Conservation (phyloP, 192 early-diverging fungal species). For the Dimargaris cristalligena region DNA sequence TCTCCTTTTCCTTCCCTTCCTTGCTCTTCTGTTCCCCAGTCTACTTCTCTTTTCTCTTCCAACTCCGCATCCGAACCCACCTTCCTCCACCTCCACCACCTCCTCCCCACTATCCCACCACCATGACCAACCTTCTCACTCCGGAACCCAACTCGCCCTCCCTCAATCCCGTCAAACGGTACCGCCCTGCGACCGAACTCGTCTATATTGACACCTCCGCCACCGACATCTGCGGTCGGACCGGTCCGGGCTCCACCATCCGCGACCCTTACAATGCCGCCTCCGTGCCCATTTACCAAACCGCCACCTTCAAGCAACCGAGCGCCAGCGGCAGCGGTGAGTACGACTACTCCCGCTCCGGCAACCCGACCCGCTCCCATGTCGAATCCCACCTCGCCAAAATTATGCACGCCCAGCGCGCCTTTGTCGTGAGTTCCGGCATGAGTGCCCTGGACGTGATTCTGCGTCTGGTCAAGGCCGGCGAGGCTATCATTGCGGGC, state of each 20-base stretch:
- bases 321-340: constrained; percentile 65
- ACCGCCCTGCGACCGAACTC: constrained; percentile 58
- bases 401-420: constrained; percentile 75
- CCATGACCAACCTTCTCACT: constrained; percentile 2
- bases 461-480: constrained; percentile 63
- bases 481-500: constrained; percentile 86
- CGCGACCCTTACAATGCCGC: constrained; percentile 79
- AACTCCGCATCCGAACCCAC: too few relatives aligned
- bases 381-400: constrained; percentile 87
- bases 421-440: constrained; percentile 75
- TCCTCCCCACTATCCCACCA: not conserved
- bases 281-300: constrained; percentile 93
- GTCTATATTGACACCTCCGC: constrained; percentile 55
- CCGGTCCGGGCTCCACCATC: constrained; percentile 17
- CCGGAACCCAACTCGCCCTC: constrained; percentile 13
- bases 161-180: constrained; percentile 20
- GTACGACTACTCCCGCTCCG: constrained; percentile 91
- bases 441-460: constrained; percentile 94
- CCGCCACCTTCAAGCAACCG: constrained; percentile 92
- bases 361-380: constrained; percentile 92
- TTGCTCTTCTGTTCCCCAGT: not conserved
- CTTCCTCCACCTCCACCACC: too few relatives aligned
- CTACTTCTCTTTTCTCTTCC: not conserved
- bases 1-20: not conserved
- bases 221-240: too few relatives aligned